Evolutionary conservation across 2,329 filamentous ascomycete genomes (phyloP).

Genomic region (Blumeriella jaapii): DNA sequence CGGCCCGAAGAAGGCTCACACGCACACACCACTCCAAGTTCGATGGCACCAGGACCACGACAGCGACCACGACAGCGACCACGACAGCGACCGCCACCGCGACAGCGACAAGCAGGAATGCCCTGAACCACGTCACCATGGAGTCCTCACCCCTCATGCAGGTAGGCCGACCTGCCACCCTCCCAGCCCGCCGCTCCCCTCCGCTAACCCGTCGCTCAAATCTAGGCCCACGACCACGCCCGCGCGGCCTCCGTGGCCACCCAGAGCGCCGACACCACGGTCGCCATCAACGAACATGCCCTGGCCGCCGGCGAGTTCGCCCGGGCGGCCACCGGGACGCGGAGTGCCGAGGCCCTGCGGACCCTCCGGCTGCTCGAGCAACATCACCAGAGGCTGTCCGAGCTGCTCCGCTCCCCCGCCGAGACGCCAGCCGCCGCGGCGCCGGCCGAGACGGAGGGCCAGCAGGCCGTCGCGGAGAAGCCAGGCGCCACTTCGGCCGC

Average conservation of each 20-base stretch:
- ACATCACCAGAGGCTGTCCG: conserved; percentile 75
- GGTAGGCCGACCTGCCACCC: conserved; percentile 31
- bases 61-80: too few species aligned
- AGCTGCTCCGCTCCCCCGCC: conserved; percentile 60
- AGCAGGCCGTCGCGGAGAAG: conserved; percentile 21
- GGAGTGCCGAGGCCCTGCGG: conserved; percentile 60
- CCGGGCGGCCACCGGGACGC: conserved; percentile 63
- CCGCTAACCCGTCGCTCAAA: conserved; percentile 8
- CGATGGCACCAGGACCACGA: too few species aligned
- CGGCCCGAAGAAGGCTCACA: background rate
- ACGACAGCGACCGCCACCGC: too few species aligned
- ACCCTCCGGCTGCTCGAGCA: conserved; percentile 77
- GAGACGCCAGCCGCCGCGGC: conserved; percentile 21
- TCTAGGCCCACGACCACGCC: conserved; percentile 77
- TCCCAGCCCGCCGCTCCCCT: too few species aligned
- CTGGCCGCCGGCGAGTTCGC: conserved; percentile 82
- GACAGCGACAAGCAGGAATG: background rate
- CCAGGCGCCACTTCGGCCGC: conserved; percentile 24
- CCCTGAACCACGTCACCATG: conserved; percentile 35
- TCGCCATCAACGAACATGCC: conserved; percentile 80
- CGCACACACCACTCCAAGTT: background rate
- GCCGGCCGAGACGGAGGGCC: conserved; percentile 21
- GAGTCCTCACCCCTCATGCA: conserved; percentile 58
- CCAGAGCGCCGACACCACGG: conserved; percentile 56
- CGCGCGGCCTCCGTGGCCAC: conserved; percentile 69